A percentile compares a stretch with the other conserved stretches of the same genome.
Evolutionary conservation across 345 rosid species (phyloP).

Genomic region (Lepidium aucheri): DNA sequence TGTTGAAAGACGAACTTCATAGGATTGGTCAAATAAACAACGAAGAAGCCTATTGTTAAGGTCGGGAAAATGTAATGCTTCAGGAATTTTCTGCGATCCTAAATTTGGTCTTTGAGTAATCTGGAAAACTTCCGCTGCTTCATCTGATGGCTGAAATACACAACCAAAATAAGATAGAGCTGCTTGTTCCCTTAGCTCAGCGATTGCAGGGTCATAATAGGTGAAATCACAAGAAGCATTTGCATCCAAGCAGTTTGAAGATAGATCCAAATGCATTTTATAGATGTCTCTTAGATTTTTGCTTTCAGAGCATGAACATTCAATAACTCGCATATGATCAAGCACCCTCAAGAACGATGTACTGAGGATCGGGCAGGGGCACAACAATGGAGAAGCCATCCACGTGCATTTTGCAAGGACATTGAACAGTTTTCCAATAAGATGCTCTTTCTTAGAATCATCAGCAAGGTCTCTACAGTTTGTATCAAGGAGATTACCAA

Average conservation of each 20-base stretch:
- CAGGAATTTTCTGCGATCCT: slow-evolving; percentile 18
- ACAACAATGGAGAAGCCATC: slow-evolving; percentile 66
- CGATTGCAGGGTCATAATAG: slow-evolving; percentile 68
- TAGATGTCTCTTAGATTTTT: slow-evolving; percentile 32
- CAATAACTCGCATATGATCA: slow-evolving; percentile 74
- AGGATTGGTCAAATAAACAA: slow-evolving; percentile 64
- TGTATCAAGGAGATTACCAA: slow-evolving; percentile 64
- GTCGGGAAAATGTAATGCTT: slow-evolving; percentile 33
- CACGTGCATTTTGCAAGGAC: slow-evolving; percentile 51
- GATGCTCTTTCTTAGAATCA: slow-evolving; percentile 64
- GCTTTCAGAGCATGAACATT: slow-evolving; percentile 35
- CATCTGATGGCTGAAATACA: slow-evolving; percentile 51
- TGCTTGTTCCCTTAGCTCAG: slow-evolving; percentile 80
- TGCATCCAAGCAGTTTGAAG: slow-evolving; percentile 57
- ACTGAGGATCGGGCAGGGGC: slow-evolving; percentile 78
- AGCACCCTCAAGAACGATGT: slow-evolving; percentile 65
- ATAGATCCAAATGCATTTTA: slow-evolving; percentile 54
- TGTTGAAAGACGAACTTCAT: slow-evolving; percentile 86
- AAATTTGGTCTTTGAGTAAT: slow-evolving; percentile 28
- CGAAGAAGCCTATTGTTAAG: slow-evolving; percentile 48
- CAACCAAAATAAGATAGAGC: slow-evolving; percentile 76
- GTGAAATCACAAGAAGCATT: slow-evolving; percentile 46
- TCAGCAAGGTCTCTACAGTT: slow-evolving; percentile 81
- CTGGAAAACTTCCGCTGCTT: slow-evolving; percentile 36
- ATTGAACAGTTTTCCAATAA: slow-evolving; percentile 51